phyloP scores from a whole-genome alignment of 495 filamentous ascomycete genomes.

The Amorphotheca resinae region DNA sequence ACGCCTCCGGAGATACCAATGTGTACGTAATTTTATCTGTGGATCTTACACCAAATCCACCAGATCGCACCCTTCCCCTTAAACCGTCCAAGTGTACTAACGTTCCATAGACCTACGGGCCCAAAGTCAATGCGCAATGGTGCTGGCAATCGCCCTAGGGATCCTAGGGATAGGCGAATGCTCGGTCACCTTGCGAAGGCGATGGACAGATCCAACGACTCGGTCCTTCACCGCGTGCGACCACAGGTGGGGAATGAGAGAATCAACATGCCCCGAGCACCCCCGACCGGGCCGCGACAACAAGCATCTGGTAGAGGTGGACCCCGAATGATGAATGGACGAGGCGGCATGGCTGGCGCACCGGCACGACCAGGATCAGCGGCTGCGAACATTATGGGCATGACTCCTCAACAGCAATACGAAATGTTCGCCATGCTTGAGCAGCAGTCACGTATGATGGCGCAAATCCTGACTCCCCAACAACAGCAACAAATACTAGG shows the following conservation, averaged over 20 bases:
- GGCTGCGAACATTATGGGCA: slow-evolving; percentile 20
- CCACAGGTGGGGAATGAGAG: slow-evolving; percentile 54
- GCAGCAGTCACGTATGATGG: slow-evolving; percentile 81
- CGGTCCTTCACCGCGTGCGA: slow-evolving; percentile 69
- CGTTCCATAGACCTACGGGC: slow-evolving; percentile 64
- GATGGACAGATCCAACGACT: slow-evolving; percentile 67
- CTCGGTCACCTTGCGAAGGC: slow-evolving; percentile 76
- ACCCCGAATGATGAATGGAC: slow-evolving; percentile 32
- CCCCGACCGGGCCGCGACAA: slow-evolving; percentile 57
- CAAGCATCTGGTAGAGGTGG: slow-evolving; percentile 20
- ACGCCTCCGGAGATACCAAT: slow-evolving; percentile 40
- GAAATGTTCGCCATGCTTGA: slow-evolving; percentile 76
- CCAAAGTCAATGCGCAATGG: slow-evolving; percentile 89
- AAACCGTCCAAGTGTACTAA: slow-evolving; percentile 8
- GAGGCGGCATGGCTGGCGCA: slow-evolving; percentile 29
- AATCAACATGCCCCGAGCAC: slow-evolving; percentile 64
- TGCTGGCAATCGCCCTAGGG: slow-evolving; percentile 22
- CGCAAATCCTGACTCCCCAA: slow-evolving; percentile 28
- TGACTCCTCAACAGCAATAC: slow-evolving; percentile 54
- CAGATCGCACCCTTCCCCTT: slow-evolving; percentile 1
- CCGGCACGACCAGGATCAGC: slow-evolving; percentile 21
- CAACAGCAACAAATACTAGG: slow-evolving; percentile 25
- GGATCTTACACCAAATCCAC: slow-evolving; percentile 21
- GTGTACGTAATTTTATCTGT: slow-evolving; percentile 45
- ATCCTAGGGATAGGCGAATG: slow-evolving; percentile 55